phyloP scores from a whole-genome alignment of 441 rosid genomes.

The Raphanus hybrid region DNA sequence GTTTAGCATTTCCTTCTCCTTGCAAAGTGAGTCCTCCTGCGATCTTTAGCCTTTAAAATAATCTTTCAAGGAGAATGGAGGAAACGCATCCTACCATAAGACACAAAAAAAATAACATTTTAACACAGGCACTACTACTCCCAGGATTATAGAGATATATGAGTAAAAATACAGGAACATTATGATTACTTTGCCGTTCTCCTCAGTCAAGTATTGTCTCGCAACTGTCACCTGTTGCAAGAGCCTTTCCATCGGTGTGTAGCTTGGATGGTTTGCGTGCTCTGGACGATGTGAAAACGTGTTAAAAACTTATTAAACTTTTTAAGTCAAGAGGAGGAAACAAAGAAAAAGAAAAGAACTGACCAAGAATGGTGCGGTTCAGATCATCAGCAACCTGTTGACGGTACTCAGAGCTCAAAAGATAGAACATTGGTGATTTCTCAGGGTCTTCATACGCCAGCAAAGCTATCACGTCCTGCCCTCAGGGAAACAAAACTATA shows the following conservation, averaged over 20 bases:
- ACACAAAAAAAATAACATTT: not conserved
- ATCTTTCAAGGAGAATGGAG: slow-evolving; percentile 14
- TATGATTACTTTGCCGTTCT: slow-evolving; percentile 2
- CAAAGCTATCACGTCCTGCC: slow-evolving; percentile 1
- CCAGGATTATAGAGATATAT: too few relatives aligned
- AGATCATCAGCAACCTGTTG: slow-evolving; percentile 1
- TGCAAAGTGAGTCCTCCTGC: not conserved
- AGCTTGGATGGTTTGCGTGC: not conserved
- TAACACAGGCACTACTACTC: not conserved
- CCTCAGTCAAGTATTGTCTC: slow-evolving; percentile 12
- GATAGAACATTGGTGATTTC: slow-evolving; percentile 2
- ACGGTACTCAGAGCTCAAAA: slow-evolving; percentile 3
- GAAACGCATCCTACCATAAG: slow-evolving; percentile 10
- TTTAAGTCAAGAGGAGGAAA: not conserved
- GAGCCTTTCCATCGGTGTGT: not conserved
- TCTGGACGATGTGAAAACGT: not conserved
- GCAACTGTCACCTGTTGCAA: slow-evolving; percentile 9
- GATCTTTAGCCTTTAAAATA: not conserved
- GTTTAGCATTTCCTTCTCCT: not conserved
- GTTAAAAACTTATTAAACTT: not conserved
- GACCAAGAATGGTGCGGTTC: slow-evolving; percentile 10
- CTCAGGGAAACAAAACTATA: not conserved
- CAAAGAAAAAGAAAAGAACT: not conserved
- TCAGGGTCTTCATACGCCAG: slow-evolving; percentile 5
- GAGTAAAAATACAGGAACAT: not conserved